These are phyloP conservation scores for Salix suchowensis DNA, from an alignment of 345 rosid species.

Conservation along the genomic window DNA sequence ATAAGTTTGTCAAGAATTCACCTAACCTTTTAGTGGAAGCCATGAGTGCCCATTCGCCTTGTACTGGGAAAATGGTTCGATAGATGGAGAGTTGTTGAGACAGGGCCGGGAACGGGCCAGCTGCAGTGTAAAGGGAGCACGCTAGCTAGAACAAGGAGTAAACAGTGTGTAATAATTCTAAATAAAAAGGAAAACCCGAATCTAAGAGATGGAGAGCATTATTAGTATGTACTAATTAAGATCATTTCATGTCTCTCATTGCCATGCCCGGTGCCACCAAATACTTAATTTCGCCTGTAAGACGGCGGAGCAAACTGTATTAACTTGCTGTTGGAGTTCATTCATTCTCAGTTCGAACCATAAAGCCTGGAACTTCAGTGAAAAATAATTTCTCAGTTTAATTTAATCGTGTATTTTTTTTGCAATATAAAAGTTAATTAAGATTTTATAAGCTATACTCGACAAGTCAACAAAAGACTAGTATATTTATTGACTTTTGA, in stretches of 20 bases:
- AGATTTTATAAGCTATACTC: too few relatives aligned
- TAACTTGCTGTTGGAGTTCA: neutral
- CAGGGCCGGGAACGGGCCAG: neutral
- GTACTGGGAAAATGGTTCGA: neutral
- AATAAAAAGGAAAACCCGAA: neutral
- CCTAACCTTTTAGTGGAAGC: neutral
- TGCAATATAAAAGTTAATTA: too few relatives aligned
- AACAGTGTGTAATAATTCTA: neutral
- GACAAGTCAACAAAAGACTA: too few relatives aligned
- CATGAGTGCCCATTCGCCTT: neutral
- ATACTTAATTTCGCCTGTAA: neutral
- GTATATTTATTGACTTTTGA: too few relatives aligned
- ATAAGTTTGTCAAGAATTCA: neutral
- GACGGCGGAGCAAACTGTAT: too few relatives aligned
- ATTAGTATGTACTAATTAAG: neutral
- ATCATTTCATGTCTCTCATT: conserved; percentile 1
- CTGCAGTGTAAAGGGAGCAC: neutral
- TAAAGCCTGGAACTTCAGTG: neutral
- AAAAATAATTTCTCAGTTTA: too few relatives aligned
- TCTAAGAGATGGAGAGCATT: neutral
- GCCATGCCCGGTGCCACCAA: conserved; percentile 8
- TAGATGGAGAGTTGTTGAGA: conserved; percentile 2
- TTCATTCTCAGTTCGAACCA: neutral
- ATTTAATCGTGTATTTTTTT: too few relatives aligned
- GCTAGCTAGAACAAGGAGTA: neutral